Evolutionary conservation across 1,284 basidiomycete genomes (phyloP).

Genomic region (Leccinum ponderosum): DNA sequence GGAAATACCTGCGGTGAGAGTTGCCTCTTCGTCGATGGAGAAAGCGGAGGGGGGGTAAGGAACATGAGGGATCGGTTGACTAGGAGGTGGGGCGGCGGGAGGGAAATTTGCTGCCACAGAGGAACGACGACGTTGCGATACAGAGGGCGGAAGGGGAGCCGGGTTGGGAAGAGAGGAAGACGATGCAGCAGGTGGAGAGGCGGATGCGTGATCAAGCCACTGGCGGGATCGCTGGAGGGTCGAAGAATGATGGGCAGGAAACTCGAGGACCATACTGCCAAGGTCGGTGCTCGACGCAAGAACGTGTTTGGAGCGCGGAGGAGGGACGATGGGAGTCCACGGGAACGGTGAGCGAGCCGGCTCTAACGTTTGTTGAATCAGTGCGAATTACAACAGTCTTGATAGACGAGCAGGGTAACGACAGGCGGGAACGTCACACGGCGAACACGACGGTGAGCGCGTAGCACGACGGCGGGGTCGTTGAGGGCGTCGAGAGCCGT

Average conservation of each 20-base stretch:
- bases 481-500: slow-evolving; percentile 8
- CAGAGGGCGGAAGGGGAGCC: slow-evolving; percentile 35
- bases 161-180: slow-evolving; percentile 38
- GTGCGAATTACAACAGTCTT: slow-evolving; percentile 19
- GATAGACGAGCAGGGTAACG: neutral
- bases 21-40: slow-evolving; percentile 24
- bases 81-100: slow-evolving; percentile 72
- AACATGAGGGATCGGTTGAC: slow-evolving; percentile 66
- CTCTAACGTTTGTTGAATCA: slow-evolving; percentile 11
- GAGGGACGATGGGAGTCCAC: neutral
- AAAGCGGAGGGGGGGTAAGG: slow-evolving; percentile 36
- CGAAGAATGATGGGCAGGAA: slow-evolving; percentile 45
- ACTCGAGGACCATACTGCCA: slow-evolving; percentile 53
- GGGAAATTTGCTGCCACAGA: slow-evolving; percentile 63
- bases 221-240: slow-evolving; percentile 43
- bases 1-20: slow-evolving; percentile 7
- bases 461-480: slow-evolving; percentile 9
- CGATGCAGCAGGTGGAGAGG: slow-evolving; percentile 31
- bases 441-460: slow-evolving; percentile 13
- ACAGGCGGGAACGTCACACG: slow-evolving; percentile 12
- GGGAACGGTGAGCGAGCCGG: slow-evolving; percentile 11
- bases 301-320: neutral
- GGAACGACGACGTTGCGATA: slow-evolving; percentile 61
- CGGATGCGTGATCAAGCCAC: slow-evolving; percentile 45
- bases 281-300: neutral